Conservation (phyloP, 2,329 filamentous ascomycete genomes). For the Monilinia fructigena region DNA sequence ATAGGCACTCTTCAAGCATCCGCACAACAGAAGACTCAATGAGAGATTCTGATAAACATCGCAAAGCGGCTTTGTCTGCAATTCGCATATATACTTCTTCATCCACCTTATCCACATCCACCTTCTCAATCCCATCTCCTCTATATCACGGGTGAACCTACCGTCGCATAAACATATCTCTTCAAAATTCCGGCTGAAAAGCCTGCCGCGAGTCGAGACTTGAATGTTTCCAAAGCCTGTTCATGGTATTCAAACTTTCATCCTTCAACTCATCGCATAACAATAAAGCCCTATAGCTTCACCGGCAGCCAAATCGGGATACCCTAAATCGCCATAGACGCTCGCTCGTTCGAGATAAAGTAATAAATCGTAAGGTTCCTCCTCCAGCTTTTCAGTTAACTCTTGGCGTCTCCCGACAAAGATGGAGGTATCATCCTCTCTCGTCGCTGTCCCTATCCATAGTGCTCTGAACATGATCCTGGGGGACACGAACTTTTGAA, state of each 20-base stretch:
- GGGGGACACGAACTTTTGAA: background rate
- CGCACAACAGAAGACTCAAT: constrained; percentile 59
- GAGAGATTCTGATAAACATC: constrained; percentile 60
- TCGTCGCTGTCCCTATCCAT: constrained; percentile 29
- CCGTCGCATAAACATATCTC: constrained; percentile 20
- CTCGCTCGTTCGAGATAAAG: constrained; percentile 68
- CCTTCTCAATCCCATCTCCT: constrained; percentile 25
- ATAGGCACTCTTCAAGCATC: constrained; percentile 66
- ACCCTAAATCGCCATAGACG: constrained; percentile 71
- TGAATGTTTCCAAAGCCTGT: constrained; percentile 50
- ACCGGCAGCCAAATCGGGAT: constrained; percentile 84
- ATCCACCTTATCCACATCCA: constrained; percentile 40
- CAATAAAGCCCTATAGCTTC: constrained; percentile 90
- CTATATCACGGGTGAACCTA: constrained; percentile 28
- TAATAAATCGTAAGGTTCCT: constrained; percentile 59
- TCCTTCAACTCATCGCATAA: constrained; percentile 78
- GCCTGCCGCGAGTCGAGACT: constrained; percentile 27
- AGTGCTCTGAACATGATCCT: constrained; percentile 24
- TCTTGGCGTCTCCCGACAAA: constrained; percentile 55
- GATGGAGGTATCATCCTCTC: constrained; percentile 32
- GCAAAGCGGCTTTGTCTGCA: constrained; percentile 51
- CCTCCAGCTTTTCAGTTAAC: constrained; percentile 55
- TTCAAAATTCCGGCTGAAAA: constrained; percentile 47
- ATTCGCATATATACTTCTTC: constrained; percentile 44
- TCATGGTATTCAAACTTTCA: constrained; percentile 80